Evolutionary conservation across 2,329 filamentous ascomycete genomes (phyloP), one percentile per base, ranked within the genome.

Genomic region (Verticillium klebahnii): DNA sequence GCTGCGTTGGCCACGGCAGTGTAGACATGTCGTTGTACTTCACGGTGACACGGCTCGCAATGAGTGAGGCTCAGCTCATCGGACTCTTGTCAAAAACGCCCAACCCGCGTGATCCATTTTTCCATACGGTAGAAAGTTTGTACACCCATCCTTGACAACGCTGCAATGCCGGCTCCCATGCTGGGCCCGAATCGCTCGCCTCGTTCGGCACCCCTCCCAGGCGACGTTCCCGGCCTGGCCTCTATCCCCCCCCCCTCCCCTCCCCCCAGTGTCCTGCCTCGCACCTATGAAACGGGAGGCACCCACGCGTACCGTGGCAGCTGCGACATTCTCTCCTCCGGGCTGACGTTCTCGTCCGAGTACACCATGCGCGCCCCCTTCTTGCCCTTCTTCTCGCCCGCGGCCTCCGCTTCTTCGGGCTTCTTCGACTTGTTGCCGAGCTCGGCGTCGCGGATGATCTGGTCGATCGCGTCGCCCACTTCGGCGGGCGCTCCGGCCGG

Each of bases 251-350:
- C n/a, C n/a, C n/a, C n/a, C n/a, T n/a, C 19, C 8, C n/a, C n/a
- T n/a, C 19, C 11, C 45, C 19, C 8, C n/a, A 8, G 23, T 12
- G 19, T 19, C 17, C n/a, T n/a, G 8, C 4, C 19, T 19, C 37
- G 8, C 45, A 11, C 12, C 58, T 55, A 54, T 52, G 54, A 61
- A 40, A 60, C 67, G 34, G 59, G 63, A 50, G 83, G 84, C 70
- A 80, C 79, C 74, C 85, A 90, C 69, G 88, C 87, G 79, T 96
- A 97, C 75, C 87, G 88, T 64, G 90, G 82, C 78, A 95, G 79
- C 71, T 80, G 78, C 32, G 92, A 89, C 91, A 96, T 93, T 77
- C 89, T 92, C 82, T 97, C 93, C 78, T 97, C 93, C 1, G 92
- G 91, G 70, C 91, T 95, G 70, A 88, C 79, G 62, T 90, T 88